Evolutionary conservation across 768 basidiomycete genomes (phyloP).

Genomic region (Tulasnella sp.): DNA sequence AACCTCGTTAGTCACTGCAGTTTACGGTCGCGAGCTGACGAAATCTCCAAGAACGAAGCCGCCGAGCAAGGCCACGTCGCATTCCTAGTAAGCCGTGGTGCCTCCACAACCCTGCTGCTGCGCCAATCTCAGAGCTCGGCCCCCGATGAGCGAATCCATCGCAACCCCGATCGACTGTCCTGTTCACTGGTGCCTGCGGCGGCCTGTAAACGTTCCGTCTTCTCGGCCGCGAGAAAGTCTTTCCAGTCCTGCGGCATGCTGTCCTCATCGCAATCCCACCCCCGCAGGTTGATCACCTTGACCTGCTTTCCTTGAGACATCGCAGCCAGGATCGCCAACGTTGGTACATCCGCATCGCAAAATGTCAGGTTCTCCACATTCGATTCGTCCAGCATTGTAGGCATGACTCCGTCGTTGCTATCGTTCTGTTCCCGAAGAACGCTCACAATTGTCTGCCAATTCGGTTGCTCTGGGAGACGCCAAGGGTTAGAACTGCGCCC

Average conservation of each 20-base stretch:
- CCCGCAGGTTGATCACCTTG: constrained; percentile 7
- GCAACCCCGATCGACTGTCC: neutral
- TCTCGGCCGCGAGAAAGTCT: constrained; percentile 18
- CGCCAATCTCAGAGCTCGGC: constrained; percentile 5
- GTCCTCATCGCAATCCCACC: constrained; percentile 17
- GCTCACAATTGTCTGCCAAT: constrained; percentile 9
- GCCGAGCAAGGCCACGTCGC: constrained; percentile 9
- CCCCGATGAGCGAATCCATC: constrained; percentile 20
- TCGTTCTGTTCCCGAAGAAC: constrained; percentile 21
- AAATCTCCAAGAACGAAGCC: neutral
- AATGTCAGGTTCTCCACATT: neutral
- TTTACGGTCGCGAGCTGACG: neutral
- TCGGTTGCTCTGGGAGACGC: neutral
- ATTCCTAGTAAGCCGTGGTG: neutral
- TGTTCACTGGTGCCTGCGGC: neutral
- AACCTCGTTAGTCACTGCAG: neutral
- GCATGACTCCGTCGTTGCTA: constrained; percentile 12
- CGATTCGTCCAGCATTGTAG: constrained; percentile 7
- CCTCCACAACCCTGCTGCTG: neutral
- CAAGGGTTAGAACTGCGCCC: neutral
- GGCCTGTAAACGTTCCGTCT: neutral
- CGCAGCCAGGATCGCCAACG: constrained; percentile 11
- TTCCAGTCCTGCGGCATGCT: constrained; percentile 11
- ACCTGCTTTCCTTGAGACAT: constrained; percentile 20
- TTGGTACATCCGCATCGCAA: neutral